Base-by-base conservation (phyloP, 169 alveolate genomes). In the Plasmodium malariae region DNA sequence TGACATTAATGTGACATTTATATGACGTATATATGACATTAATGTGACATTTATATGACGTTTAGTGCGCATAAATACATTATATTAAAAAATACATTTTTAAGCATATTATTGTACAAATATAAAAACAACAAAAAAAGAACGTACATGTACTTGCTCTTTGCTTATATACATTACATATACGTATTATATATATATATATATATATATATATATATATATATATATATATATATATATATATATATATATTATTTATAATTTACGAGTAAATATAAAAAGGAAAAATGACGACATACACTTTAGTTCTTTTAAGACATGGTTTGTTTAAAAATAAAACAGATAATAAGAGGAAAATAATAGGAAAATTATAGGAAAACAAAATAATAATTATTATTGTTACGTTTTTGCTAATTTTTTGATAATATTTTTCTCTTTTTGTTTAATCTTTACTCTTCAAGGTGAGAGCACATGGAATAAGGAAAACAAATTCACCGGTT, bases 401-500 rank as follows among this genome's bases (percentile, higher is more conserved):
- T 19, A 55, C 12, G 2, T 21, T 57, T 6, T 57, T 24, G 12
- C n/a, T n/a, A 57, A 57, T 21, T 28, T n/a, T n/a, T 63, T 17
- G 34, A n/a, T n/a, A 19, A 65, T 48, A 28, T 63, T 1, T 19
- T 14, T 6, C 11, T 40, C 40, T 4, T 28, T 32, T 76, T 54
- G 14, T 37, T 30, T 12, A 2, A 6, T 34, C 43, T 19, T 65
- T 7, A 3, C 24, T 12, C 48, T 68, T 57, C 74, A 34, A 94
- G 99, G 99, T 72, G 99, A 98, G 88, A 94, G 98, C 37, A 78
- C 95, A 36, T 98, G 99, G 99, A 98, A 98, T 94, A 94, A 95
- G 85, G 99, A 97, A 65, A 98, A 98, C 93, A 93, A 98, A 72
- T 98, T 98, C 93, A 97, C 99, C 0, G 99, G 99, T 12, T 98